Evolutionary conservation across 2,329 filamentous ascomycete genomes (phyloP), one percentile per base, ranked within the genome.

Genomic region (Pseudocercospora pini-densiflorae): DNA sequence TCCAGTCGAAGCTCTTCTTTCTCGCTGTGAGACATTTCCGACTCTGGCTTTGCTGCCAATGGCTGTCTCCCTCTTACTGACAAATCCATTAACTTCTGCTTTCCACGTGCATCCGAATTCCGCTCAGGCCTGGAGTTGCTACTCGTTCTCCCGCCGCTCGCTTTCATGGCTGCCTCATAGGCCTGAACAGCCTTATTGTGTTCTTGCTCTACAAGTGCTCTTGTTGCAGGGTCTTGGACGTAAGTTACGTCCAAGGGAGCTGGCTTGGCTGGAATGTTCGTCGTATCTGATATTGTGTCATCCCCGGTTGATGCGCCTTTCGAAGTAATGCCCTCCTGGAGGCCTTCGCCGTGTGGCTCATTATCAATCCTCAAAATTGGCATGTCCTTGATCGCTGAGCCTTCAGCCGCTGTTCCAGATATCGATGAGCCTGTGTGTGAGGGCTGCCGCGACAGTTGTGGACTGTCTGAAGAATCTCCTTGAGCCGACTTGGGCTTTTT

Each of bases 121-220:
- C n/a, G 21, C 4, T 23, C 24, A 16, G n/a, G 24, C 27, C 27
- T n/a, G 23, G 27, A 2, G 10, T 55, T 12, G 24, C 24, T 31
- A 5, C 27, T 3, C 23, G 24, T 27, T 55, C 8, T 19, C n/a
- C n/a, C 27, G 24, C n/a, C 14, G 10, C n/a, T 0, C n/a, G 33
- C 31, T 66, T 59, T 59, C 7, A 27, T 12, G 14, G 31, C 57
- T n/a, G 62, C 43, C 29, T 90, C 85, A 75, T 92, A 90, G 8
- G 83, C 82, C 74, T 92, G 92, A 33, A 88, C 81, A 0, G 83
- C 82, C 12, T 86, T 84, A 60, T 87, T 86, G 63, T 88, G 84
- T 72, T 92, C 89, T 64, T 89, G 91, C 72, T 92, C 88, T 1
- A 89, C 90, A 47, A 88, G 83, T 72, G 91, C 92, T 8, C 88